Evolutionary conservation across 2,329 filamentous ascomycete genomes (phyloP), one percentile per base, ranked within the genome.

Genomic region (Diatrype stigma): DNA sequence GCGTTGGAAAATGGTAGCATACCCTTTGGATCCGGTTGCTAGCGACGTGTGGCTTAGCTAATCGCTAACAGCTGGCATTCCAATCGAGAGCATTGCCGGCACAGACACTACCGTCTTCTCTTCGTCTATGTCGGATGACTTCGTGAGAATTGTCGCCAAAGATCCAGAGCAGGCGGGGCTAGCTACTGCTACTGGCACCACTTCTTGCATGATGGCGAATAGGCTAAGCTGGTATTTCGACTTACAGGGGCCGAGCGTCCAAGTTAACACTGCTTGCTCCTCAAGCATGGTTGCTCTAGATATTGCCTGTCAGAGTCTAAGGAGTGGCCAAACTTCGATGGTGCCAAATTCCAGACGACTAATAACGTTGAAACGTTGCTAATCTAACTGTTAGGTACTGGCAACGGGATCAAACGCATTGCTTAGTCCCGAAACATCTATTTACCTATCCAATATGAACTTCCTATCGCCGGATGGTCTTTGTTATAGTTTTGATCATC

Each of bases 401-500:
- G 56, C 48, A 34, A 49, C 45, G 16, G 53, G 40, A n/a, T 49
- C 50, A 4, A 55, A 48, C 26, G 30, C 52, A n/a, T 38, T 55
- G 17, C 42, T 52, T 6, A 47, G 42, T 28, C 19, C n/a, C n/a
- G 38, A 42, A 12, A n/a, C 6, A 22, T 42, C 19, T n/a, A 6
- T 19, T 6, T 21, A 42, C 38, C n/a, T 42, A 21, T 19, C 11
- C 3, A 42, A n/a, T 34, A 6, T 21, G 19, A 42, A 21, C n/a
- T 42, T 42, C n/a, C 38, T 42, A 11, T 42, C 19, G 8, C 38
- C 56, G 2, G 56, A 56, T 32, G 53, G 56, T 10, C 55, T 48
- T 6, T 62, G 56, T 46, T 50, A 61, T 26, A 56, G 58, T 11
- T 73, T 68, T 46, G 73, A 75, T 46, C 52, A 60, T 12, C 57